phyloP scores from a whole-genome alignment of 371 early-diverging fungal genomes.

The Saksenaea vasiformis region DNA sequence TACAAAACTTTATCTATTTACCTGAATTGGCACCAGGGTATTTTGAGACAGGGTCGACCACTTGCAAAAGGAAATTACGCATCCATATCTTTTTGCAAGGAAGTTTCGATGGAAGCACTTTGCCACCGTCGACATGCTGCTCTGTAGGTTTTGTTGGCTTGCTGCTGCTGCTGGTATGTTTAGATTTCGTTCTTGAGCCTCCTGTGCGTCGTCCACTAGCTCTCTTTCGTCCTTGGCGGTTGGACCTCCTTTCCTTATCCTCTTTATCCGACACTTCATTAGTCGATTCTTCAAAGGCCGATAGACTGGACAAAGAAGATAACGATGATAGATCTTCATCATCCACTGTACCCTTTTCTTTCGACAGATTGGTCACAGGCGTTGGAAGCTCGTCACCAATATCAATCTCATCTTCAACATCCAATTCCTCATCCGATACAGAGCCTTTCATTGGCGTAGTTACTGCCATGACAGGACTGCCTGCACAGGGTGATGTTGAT shows the following conservation, averaged over 20 bases:
- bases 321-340: slow-evolving; percentile 1
- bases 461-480: slow-evolving; percentile 12
- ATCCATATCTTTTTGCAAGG: slow-evolving; percentile 28
- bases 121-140: not conserved
- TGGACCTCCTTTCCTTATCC: not conserved
- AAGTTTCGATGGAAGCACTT: slow-evolving; percentile 1
- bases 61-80: slow-evolving; percentile 8
- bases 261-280: not conserved
- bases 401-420: slow-evolving; percentile 23
- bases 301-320: slow-evolving; percentile 9
- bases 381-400: slow-evolving; percentile 20
- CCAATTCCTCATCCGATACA: slow-evolving; percentile 18
- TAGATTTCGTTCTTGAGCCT: not conserved
- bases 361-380: not conserved
- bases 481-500: slow-evolving; percentile 20
- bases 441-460: not conserved
- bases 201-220: not conserved
- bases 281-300: slow-evolving; percentile 1
- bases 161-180: not conserved
- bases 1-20: not conserved
- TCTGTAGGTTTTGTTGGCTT: not conserved
- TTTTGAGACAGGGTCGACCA: not conserved
- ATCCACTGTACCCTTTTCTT: not conserved
- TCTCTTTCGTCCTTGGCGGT: not conserved
- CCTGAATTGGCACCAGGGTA: not conserved